phyloP scores from a whole-genome alignment of 768 basidiomycete species.

The Paxillus involutus region DNA sequence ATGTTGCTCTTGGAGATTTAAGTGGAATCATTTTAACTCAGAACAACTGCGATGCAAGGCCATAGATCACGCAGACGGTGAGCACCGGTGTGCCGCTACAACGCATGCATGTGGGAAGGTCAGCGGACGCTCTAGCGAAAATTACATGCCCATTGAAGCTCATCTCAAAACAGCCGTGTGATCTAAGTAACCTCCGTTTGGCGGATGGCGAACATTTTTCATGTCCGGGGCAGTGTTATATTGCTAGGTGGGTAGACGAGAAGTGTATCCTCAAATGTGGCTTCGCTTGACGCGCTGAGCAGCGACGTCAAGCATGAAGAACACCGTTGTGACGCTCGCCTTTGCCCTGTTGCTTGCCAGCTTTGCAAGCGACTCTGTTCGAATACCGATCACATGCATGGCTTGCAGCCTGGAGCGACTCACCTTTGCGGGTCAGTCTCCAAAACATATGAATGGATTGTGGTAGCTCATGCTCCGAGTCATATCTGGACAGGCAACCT shows the following conservation, averaged over 20 bases:
- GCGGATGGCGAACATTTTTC: slow-evolving; percentile 27
- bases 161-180: slow-evolving; percentile 36
- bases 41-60: slow-evolving; percentile 28
- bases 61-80: slow-evolving; percentile 40
- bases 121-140: slow-evolving; percentile 3
- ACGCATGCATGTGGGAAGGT: slow-evolving; percentile 54
- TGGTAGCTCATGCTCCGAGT: too few species aligned
- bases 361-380: slow-evolving; percentile 51
- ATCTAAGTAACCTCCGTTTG: slow-evolving; percentile 26
- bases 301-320: slow-evolving; percentile 44
- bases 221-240: slow-evolving; percentile 40
- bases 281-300: not conserved
- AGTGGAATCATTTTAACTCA: not conserved
- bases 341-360: slow-evolving; percentile 49
- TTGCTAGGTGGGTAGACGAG: too few species aligned
- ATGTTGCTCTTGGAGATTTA: not conserved
- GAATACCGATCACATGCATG: slow-evolving; percentile 47
- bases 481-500: slow-evolving; percentile 38
- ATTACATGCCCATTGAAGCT: not conserved
- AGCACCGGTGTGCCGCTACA: slow-evolving; percentile 48
- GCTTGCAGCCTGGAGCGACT: slow-evolving; percentile 31
- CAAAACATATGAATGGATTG: too few species aligned
- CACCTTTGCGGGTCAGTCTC: slow-evolving; percentile 53
- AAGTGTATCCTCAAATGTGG: too few species aligned
- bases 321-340: slow-evolving; percentile 46